Evolutionary conservation across 345 rosid species (phyloP).

Genomic region (Syzygium aqueum): DNA sequence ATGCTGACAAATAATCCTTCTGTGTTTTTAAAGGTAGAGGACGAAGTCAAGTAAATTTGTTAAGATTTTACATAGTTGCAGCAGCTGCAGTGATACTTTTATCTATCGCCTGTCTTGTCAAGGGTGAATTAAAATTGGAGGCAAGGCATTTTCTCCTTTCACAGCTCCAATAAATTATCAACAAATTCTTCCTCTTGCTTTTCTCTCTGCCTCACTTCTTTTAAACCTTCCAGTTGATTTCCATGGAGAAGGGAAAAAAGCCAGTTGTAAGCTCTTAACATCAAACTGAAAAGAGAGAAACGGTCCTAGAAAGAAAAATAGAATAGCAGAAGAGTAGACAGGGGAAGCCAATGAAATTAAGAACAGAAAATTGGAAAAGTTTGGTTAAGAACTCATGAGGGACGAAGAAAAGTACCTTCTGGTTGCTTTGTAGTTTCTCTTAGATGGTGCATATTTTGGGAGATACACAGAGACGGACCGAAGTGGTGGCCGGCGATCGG

Average conservation of each 20-base stretch:
- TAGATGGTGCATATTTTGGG: not conserved
- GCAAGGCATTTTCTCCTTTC: conserved; percentile 10
- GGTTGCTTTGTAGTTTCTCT: not conserved
- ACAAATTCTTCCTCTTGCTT: not conserved
- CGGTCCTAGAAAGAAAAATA: not conserved
- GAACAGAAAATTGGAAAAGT: not conserved
- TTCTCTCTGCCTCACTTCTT: not conserved
- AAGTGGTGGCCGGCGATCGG: not conserved
- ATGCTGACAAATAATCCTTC: not conserved
- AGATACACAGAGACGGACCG: not conserved
- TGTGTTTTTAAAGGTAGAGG: conserved; percentile 29
- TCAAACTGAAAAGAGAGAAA: not conserved
- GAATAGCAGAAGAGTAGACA: not conserved
- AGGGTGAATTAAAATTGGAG: conserved; percentile 27
- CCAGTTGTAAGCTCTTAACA: not conserved
- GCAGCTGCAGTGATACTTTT: conserved; percentile 27
- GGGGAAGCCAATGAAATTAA: not conserved
- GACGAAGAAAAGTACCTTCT: not conserved
- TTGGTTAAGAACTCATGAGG: not conserved
- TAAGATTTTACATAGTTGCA: conserved; percentile 31
- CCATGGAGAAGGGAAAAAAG: not conserved
- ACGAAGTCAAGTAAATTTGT: conserved; percentile 30
- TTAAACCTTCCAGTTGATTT: not conserved
- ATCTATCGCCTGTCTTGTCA: conserved; percentile 21
- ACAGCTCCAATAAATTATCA: not conserved